These are phyloP conservation scores for Solanum gandarillasii DNA, from an alignment of 257 asterid genomes.

Conservation along the genomic window DNA sequence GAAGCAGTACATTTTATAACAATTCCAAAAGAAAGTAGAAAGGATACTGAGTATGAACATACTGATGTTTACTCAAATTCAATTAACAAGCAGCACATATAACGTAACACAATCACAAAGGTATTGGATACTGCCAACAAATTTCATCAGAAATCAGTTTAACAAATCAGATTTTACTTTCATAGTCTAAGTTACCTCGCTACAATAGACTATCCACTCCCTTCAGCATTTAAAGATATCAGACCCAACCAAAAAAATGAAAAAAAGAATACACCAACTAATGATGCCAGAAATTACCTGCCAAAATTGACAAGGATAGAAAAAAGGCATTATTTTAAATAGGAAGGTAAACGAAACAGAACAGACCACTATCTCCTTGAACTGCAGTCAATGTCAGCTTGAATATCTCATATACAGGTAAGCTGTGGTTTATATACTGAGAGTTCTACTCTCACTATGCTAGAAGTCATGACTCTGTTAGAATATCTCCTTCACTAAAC, in stretches of 20 bases:
- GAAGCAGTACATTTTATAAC: background rate
- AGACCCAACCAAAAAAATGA: background rate
- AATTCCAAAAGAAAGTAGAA: background rate
- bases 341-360: background rate
- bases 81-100: background rate
- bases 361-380: conserved; percentile 6
- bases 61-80: background rate
- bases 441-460: background rate
- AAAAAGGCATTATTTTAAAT: background rate
- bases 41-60: background rate
- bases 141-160: background rate
- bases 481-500: conserved; percentile 63
- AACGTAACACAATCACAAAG: background rate
- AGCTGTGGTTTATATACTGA: conserved; percentile 3
- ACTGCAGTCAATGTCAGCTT: conserved; percentile 8
- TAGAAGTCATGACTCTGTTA: conserved; percentile 31
- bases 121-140: background rate
- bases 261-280: conserved; percentile 22
- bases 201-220: background rate
- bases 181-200: background rate
- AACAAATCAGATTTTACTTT: background rate
- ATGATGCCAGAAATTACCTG: conserved; percentile 19
- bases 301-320: background rate
- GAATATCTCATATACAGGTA: conserved; percentile 22
- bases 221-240: background rate